These are phyloP conservation scores for Herpotrichia juniperi DNA, from an alignment of 2,329 filamentous ascomycete species.

Conservation along the genomic window DNA sequence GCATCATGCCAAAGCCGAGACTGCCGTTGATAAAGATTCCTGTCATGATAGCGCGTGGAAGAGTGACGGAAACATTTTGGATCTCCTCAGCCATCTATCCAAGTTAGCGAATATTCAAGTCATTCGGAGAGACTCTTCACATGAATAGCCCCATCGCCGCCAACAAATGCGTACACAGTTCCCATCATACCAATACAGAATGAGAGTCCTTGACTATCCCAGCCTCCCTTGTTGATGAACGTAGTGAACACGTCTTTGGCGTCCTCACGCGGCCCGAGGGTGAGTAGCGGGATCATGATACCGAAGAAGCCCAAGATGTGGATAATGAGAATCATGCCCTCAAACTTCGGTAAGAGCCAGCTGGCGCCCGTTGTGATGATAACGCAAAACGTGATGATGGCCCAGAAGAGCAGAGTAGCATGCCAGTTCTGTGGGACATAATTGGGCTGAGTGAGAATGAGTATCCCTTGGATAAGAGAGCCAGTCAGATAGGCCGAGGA, in stretches of 20 bases:
- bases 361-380: slow-evolving; percentile 53
- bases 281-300: slow-evolving; percentile 54
- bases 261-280: slow-evolving; percentile 48
- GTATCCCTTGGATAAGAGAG: slow-evolving; percentile 35
- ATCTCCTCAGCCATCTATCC: slow-evolving; percentile 40
- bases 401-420: slow-evolving; percentile 56
- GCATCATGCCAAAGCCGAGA: slow-evolving; percentile 42
- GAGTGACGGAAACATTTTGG: slow-evolving; percentile 29
- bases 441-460: slow-evolving; percentile 44
- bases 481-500: slow-evolving; percentile 32
- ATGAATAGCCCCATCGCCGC: background rate
- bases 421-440: slow-evolving; percentile 55
- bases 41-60: slow-evolving; percentile 46
- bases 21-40: slow-evolving; percentile 46
- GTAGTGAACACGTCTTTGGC: slow-evolving; percentile 51
- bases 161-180: slow-evolving; percentile 43
- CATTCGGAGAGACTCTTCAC: background rate
- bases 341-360: slow-evolving; percentile 52
- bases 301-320: slow-evolving; percentile 59
- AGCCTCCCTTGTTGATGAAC: slow-evolving; percentile 54
- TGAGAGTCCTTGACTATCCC: slow-evolving; percentile 51
- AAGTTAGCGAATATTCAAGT: slow-evolving; percentile 37
- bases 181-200: slow-evolving; percentile 48
- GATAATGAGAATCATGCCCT: slow-evolving; percentile 53
- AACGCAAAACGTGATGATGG: slow-evolving; percentile 46